Evolutionary conservation across 768 basidiomycete genomes (phyloP).

Genomic region (Boletales sp.): DNA sequence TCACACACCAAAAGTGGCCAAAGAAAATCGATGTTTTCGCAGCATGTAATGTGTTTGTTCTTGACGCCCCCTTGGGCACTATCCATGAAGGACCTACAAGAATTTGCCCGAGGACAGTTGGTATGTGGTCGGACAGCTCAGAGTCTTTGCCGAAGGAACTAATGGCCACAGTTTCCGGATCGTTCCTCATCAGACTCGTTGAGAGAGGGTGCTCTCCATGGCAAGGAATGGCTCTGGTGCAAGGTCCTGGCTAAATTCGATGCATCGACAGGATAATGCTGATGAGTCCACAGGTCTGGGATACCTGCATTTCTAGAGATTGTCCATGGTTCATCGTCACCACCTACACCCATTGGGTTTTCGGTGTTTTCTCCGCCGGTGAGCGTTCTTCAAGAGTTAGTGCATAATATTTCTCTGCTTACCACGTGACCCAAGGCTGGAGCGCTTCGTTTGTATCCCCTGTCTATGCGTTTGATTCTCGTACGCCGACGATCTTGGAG

Average conservation of each 20-base stretch:
- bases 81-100: slow-evolving; percentile 31
- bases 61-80: slow-evolving; percentile 41
- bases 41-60: slow-evolving; percentile 27
- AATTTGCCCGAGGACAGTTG: slow-evolving; percentile 26
- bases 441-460: slow-evolving; percentile 49
- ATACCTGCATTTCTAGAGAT: slow-evolving; percentile 33
- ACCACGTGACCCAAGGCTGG: slow-evolving; percentile 39
- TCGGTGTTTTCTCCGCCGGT: slow-evolving; percentile 41
- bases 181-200: slow-evolving; percentile 4
- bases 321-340: slow-evolving; percentile 42
- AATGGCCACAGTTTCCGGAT: slow-evolving; percentile 18
- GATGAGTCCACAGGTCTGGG: slow-evolving; percentile 33
- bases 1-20: slow-evolving; percentile 11
- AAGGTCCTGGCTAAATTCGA: slow-evolving; percentile 33
- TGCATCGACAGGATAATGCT: neutral
- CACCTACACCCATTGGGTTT: slow-evolving; percentile 41
- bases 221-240: slow-evolving; percentile 52
- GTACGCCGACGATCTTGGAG: slow-evolving; percentile 48
- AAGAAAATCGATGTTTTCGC: slow-evolving; percentile 11
- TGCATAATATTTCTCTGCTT: neutral
- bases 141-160: neutral
- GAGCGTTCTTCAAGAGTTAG: slow-evolving; percentile 5
- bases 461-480: slow-evolving; percentile 38
- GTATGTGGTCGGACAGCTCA: slow-evolving; percentile 9
- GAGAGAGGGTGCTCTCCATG: slow-evolving; percentile 21